Percentiles rank a stretch among this genome's conserved stretches.
These are phyloP conservation scores for Cladosporium velox DNA, from an alignment of 2,329 filamentous ascomycete species.

Conservation along the genomic window DNA sequence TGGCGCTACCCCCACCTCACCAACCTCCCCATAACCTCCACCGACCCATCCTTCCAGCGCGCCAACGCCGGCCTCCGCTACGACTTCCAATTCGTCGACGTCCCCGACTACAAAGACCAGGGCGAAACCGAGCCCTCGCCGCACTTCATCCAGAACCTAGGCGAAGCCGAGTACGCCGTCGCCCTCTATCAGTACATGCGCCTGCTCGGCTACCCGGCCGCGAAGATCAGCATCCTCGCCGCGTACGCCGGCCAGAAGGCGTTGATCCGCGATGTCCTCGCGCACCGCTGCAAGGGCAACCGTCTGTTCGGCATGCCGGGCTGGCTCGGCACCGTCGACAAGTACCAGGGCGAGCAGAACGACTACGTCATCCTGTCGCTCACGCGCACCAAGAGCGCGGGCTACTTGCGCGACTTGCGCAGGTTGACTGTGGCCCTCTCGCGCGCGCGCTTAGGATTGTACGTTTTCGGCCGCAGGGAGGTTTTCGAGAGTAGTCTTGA, in stretches of 20 bases:
- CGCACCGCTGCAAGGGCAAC: slow-evolving; percentile 79
- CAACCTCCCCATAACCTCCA: slow-evolving; percentile 74
- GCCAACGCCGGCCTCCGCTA: slow-evolving; percentile 92
- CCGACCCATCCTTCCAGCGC: slow-evolving; percentile 67
- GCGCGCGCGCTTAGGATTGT: slow-evolving; percentile 85
- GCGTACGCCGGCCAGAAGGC: slow-evolving; percentile 93
- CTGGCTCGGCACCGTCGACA: slow-evolving; percentile 92
- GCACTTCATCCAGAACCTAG: slow-evolving; percentile 94
- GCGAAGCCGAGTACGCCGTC: slow-evolving; percentile 95
- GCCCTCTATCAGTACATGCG: slow-evolving; percentile 98
- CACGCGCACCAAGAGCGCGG: slow-evolving; percentile 82
- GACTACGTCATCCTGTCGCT: slow-evolving; percentile 96
- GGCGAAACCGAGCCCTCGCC: slow-evolving; percentile 89
- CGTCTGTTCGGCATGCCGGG: slow-evolving; percentile 84
- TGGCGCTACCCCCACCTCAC: slow-evolving; percentile 86
- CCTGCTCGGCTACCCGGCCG: slow-evolving; percentile 84
- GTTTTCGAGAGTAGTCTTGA: slow-evolving; percentile 90
- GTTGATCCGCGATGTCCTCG: slow-evolving; percentile 82
- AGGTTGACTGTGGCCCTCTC: slow-evolving; percentile 93
- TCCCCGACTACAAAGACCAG: slow-evolving; percentile 85
- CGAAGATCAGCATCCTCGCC: slow-evolving; percentile 81
- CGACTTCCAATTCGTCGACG: slow-evolving; percentile 96
- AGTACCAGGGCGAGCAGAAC: slow-evolving; percentile 99
- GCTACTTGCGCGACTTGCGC: slow-evolving; percentile 90
- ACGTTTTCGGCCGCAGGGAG: slow-evolving; percentile 83